Conservation (phyloP, 306 rosid species). For the Vigna hirtella region DNA sequence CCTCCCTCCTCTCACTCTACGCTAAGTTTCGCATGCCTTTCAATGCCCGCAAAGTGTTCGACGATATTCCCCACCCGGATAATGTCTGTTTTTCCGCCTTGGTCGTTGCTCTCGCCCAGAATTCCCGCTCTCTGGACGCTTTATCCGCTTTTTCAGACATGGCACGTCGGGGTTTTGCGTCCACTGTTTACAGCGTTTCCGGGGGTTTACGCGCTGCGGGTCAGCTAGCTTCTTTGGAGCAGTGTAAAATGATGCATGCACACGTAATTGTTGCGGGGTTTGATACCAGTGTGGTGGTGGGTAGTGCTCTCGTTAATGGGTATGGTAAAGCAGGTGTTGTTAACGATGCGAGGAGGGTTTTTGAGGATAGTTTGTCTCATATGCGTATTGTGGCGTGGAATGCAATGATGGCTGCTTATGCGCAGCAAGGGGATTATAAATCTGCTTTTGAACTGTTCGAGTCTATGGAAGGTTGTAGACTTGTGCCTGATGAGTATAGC, state of each 20-base stretch:
- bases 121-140: conserved; percentile 55
- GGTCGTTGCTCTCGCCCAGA: conserved; percentile 80
- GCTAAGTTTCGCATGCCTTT: conserved; percentile 57
- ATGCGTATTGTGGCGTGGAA: conserved; percentile 85
- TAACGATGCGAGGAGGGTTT: conserved; percentile 70
- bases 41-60: conserved; percentile 66
- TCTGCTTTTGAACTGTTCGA: conserved; percentile 53
- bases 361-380: conserved; percentile 52
- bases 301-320: conserved; percentile 69
- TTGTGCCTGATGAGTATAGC: conserved; percentile 73
- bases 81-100: conserved; percentile 72
- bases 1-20: conserved; percentile 72
- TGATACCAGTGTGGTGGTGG: conserved; percentile 60
- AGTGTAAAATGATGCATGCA: conserved; percentile 70
- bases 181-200: conserved; percentile 67
- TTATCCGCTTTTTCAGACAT: conserved; percentile 58
- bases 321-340: conserved; percentile 83
- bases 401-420: conserved; percentile 84
- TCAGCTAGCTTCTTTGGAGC: conserved; percentile 79
- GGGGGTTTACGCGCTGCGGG: conserved; percentile 75
- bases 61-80: conserved; percentile 68
- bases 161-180: conserved; percentile 53
- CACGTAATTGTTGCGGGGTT: conserved; percentile 67
- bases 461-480: conserved; percentile 57
- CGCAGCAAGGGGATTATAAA: conserved; percentile 73